Percentiles rank a stretch among this genome's conserved stretches.
Evolutionary conservation across 2,329 filamentous ascomycete genomes (phyloP).

Genomic region (Phyllosticta ampelicida): DNA sequence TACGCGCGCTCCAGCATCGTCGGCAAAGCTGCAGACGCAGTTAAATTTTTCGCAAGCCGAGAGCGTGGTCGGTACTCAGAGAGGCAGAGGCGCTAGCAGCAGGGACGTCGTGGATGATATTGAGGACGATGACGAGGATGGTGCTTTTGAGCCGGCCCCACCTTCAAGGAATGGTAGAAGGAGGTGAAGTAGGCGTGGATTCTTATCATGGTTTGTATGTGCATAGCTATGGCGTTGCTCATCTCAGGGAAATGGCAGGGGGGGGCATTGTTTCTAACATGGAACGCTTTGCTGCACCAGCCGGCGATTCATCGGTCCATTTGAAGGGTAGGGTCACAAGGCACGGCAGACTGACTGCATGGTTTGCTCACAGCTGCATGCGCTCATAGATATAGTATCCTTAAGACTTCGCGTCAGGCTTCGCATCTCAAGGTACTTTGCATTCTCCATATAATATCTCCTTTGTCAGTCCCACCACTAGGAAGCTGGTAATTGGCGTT

Average conservation of each 20-base stretch:
- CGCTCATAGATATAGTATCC: too few relatives aligned
- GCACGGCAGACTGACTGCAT: not conserved
- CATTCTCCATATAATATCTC: too few relatives aligned
- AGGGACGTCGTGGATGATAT: slow-evolving; percentile 24
- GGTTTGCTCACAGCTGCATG: not conserved
- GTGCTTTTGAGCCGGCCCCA: slow-evolving; percentile 29
- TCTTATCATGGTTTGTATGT: not conserved
- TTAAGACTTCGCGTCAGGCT: too few relatives aligned
- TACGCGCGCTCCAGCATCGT: slow-evolving; percentile 16
- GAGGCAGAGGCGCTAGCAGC: slow-evolving; percentile 15
- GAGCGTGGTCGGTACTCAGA: slow-evolving; percentile 23
- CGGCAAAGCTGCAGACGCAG: slow-evolving; percentile 27
- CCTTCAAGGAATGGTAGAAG: slow-evolving; percentile 15
- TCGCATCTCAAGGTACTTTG: too few relatives aligned
- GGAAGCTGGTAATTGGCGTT: not conserved
- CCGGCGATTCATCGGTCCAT: not conserved
- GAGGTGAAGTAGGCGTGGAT: slow-evolving; percentile 9
- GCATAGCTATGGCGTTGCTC: not conserved
- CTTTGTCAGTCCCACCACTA: not conserved
- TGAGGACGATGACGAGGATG: slow-evolving; percentile 27
- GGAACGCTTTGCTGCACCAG: not conserved
- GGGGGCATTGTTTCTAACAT: not conserved
- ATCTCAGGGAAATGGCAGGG: not conserved
- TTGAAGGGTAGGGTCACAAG: not conserved
- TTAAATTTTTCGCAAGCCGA: slow-evolving; percentile 32